These are phyloP conservation scores for Sclerotinia sclerotiorum DNA, from an alignment of 2,329 filamentous ascomycete genomes.

Conservation along the genomic window DNA sequence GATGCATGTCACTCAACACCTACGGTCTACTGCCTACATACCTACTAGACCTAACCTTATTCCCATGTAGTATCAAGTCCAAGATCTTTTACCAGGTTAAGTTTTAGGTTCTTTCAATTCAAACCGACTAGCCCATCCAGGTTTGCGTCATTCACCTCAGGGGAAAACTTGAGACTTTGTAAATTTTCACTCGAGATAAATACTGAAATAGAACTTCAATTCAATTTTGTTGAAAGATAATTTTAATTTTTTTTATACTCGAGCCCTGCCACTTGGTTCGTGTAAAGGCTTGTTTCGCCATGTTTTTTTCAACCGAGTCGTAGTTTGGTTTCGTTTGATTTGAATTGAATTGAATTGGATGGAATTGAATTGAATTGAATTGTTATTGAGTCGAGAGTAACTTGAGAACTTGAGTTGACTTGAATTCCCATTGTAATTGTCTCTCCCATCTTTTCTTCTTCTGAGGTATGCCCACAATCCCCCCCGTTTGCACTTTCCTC, in stretches of 20 bases:
- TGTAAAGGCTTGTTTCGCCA: background rate
- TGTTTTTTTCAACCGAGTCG: background rate
- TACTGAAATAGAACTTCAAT: too few relatives aligned
- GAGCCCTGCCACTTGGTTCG: background rate
- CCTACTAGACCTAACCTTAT: too few relatives aligned
- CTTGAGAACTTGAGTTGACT: background rate
- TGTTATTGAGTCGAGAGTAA: background rate
- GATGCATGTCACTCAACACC: too few relatives aligned
- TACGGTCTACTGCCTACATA: too few relatives aligned
- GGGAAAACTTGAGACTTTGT: background rate
- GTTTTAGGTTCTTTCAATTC: background rate
- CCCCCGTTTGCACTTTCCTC: conserved; percentile 11
- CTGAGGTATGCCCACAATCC: background rate
- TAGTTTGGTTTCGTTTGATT: background rate
- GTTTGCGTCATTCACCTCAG: conserved; percentile 18
- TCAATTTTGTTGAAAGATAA: too few relatives aligned
- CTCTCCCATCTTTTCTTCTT: background rate
- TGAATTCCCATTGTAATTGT: background rate
- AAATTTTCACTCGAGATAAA: too few relatives aligned
- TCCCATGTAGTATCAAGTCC: too few relatives aligned
- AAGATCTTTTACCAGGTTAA: too few relatives aligned
- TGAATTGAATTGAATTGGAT: background rate
- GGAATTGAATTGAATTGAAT: background rate
- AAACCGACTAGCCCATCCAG: background rate
- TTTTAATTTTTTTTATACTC: too few relatives aligned